Base-by-base conservation (phyloP, 371 early-diverging fungal species). In the Sporodiniella umbellata region DNA sequence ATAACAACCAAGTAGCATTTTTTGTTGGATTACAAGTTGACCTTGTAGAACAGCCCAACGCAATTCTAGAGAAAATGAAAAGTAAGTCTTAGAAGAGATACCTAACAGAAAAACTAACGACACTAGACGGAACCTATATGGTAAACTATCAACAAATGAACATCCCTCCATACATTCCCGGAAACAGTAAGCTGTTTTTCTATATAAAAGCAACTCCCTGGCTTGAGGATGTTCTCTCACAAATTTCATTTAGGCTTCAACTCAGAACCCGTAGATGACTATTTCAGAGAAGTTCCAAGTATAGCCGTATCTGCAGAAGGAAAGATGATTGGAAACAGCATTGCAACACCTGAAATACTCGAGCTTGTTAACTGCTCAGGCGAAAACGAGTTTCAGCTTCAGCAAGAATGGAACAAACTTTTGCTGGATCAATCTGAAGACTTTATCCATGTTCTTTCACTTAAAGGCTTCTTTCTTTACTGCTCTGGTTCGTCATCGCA, bases 1-100 rank as follows among this genome's bases (percentile, higher is more conserved):
- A 71, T 10, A 35, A 57, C 24, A 67, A 68, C 4, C 73, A 80
- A 17, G 62, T 83, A 11, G 63, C 71, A 15, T 82, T 75, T 47
- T 86, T 81, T 73, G 84, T 89, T 42, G 89, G 86, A 8, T 75
- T 89, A 43, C 87, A 86, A 59, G 78, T 85, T 1, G 87, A 87
- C 54, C 53, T 87, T 25, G 81, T 87, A 2, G 83, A 83, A 33
- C 86, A 87, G 49, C 85, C 87, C 22, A 79, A 85, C 55, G 78
- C 80, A 8, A 86, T 87, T 48, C 56, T 86, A 25, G 69, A 75
- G 21, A 75, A 75, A 35, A 75, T 82, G 80, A 70, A 69, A 45
- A 60, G 69, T 69, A 28, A 28, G 57, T n/a, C n/a, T n/a, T n/a
- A 45, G 8, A 8, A 28, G 17, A n/a, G 12, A 42, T 10, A 24